Percentiles rank a stretch among this genome's conserved stretches.
Conservation (phyloP, 805 yeast species). For the Monosporozyma yasuniensis region DNA sequence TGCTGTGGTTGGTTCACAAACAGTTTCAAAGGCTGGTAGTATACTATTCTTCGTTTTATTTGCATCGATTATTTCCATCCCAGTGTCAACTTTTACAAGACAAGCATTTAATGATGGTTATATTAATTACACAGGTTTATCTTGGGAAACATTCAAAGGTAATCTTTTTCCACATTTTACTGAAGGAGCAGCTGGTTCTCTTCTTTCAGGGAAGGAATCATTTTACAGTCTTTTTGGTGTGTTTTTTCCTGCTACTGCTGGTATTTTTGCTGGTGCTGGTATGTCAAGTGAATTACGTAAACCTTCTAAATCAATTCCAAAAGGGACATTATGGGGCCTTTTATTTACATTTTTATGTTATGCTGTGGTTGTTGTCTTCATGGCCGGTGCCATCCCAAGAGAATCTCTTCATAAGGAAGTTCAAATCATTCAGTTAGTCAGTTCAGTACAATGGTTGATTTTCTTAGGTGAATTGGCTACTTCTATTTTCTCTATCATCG, state of each 20-base stretch:
- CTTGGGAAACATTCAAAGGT: constrained; percentile 53
- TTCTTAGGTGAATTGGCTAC: constrained; percentile 88
- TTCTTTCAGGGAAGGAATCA: constrained; percentile 51
- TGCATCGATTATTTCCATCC: constrained; percentile 70
- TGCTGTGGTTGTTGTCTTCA: constrained; percentile 66
- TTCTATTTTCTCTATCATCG: constrained; percentile 83
- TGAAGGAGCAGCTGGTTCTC: constrained; percentile 87
- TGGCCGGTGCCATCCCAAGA: constrained; percentile 77
- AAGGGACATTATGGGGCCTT: constrained; percentile 86
- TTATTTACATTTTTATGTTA: constrained; percentile 69
- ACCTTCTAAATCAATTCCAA: constrained; percentile 86
- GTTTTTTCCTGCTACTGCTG: constrained; percentile 97
- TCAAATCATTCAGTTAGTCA: constrained; percentile 77
- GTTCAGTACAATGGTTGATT: constrained; percentile 56
- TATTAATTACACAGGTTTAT: constrained; percentile 58
- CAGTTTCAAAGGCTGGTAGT: constrained; percentile 78
- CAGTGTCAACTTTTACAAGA: constrained; percentile 62
- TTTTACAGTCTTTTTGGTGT: constrained; percentile 86
- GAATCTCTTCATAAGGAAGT: constrained; percentile 67
- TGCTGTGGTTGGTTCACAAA: constrained; percentile 69
- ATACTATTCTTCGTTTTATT: constrained; percentile 58
- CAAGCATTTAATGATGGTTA: constrained; percentile 51
- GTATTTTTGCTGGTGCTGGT: constrained; percentile 96
- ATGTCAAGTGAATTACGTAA: constrained; percentile 89
- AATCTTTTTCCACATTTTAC: constrained; percentile 79